These are phyloP conservation scores for Hymenoscyphus linearis DNA, from an alignment of 2,329 filamentous ascomycete species.

Conservation along the genomic window DNA sequence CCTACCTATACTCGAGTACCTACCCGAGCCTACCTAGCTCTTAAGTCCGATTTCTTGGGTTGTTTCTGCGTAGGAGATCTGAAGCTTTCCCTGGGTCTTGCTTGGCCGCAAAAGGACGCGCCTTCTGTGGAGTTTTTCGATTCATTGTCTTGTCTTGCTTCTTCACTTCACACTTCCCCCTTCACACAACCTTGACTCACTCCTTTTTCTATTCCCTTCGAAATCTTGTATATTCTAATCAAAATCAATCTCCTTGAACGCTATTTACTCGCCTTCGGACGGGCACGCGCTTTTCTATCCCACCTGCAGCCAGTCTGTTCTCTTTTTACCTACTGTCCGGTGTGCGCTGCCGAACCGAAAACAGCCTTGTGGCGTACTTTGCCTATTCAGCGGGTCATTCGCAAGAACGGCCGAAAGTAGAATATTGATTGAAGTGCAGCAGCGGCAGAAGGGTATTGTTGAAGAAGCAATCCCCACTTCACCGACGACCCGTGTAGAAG, in stretches of 20 bases:
- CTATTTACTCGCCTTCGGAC: neutral
- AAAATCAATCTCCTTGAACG: neutral
- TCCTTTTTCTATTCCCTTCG: too few species aligned
- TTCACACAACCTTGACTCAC: too few species aligned
- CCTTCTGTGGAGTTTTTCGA: too few species aligned
- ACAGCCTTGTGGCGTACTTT: neutral
- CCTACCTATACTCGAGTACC: too few species aligned
- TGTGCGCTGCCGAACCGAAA: neutral
- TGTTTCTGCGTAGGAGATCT: too few species aligned
- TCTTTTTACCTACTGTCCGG: neutral
- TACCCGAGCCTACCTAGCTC: too few species aligned
- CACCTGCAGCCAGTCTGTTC: neutral
- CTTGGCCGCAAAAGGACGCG: too few species aligned
- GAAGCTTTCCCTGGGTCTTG: too few species aligned
- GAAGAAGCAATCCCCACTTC: neutral
- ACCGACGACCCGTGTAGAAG: slow-evolving; percentile 19
- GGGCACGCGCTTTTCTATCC: neutral
- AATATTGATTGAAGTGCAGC: neutral
- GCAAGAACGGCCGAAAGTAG: neutral
- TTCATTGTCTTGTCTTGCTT: too few species aligned
- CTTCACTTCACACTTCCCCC: too few species aligned
- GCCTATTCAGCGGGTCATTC: neutral
- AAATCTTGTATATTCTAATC: too few species aligned
- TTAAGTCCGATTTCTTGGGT: too few species aligned
- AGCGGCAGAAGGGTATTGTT: neutral